Base-by-base conservation (phyloP, 768 basidiomycete species). In the Tricholoma saponaceum region DNA sequence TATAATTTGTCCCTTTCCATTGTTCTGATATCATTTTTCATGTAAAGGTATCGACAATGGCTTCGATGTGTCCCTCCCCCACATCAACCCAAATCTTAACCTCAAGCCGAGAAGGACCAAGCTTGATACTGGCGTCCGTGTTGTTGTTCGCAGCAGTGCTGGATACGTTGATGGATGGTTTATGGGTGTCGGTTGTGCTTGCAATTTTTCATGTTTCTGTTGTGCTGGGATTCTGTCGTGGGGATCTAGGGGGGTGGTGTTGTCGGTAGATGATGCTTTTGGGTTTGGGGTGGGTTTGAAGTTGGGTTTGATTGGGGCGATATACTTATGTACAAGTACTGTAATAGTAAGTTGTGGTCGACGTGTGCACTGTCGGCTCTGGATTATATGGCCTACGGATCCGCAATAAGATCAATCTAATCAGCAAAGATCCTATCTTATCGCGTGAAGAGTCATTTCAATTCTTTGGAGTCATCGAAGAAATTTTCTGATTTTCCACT, bases 91-190 rank as follows among this genome's bases (percentile, higher is more conserved):
- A 0, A 4, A 16, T 20, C n/a, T 22, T 20, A 43, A 23, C 44
- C 3, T 46, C 14, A 13, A 46, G 13, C 44, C 33, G 43, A 44
- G 51, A 3, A 39, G 22, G 1, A 37, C 47, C 14, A 55, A 60
- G 32, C 22, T 62, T 2, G 7, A 23, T 56, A 28, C 53, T 62
- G 16, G 33, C 54, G 30, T 51, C 57, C n/a, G 43, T 63, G n/a
- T 39, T 69, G 47, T 44, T 70, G 25, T 56, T 62, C 26, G 60
- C 62, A n/a, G 69, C 68, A 13, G 60, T 70, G 22, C 32, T 66
- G 37, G 69, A 70, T 59, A 69, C 66, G 2, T 60, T 68, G 30
- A 35, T 70, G 14, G 69, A 70, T 13, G 60, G 60, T 9, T 26
- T 69, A 14, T 55, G 60, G 63, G 41, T 57, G n/a, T 65, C 65